A percentile compares a stretch with the other conserved stretches of the same genome.
Evolutionary conservation across 345 rosid genomes (phyloP).

Genomic region (Gossypium ekmanianum): DNA sequence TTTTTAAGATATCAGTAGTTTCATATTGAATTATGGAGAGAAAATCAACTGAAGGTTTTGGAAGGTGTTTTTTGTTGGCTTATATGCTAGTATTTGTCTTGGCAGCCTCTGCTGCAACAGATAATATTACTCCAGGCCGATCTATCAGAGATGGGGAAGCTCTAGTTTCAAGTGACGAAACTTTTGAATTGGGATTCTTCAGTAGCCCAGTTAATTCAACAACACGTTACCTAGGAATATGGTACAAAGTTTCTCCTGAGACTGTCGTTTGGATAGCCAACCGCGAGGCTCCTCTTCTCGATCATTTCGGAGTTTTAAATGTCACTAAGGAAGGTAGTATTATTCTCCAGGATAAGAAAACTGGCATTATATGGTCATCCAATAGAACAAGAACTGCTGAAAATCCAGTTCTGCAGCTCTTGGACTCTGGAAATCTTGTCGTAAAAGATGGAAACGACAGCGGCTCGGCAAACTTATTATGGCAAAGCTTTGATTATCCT

Average conservation of each 20-base stretch:
- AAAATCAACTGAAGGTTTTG: not conserved
- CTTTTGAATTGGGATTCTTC: conserved; percentile 13
- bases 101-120: not conserved
- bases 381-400: not conserved
- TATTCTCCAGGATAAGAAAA: conserved; percentile 4
- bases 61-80: not conserved
- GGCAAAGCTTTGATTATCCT: conserved; percentile 56
- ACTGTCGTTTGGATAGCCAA: conserved; percentile 50
- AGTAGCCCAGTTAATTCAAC: conserved; percentile 1
- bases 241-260: not conserved
- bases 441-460: conserved; percentile 10
- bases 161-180: conserved; percentile 31
- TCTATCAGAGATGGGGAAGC: not conserved
- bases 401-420: conserved; percentile 36
- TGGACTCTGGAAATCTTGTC: conserved; percentile 45
- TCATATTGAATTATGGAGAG: not conserved
- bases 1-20: not conserved
- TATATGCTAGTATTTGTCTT: not conserved
- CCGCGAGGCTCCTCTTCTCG: conserved; percentile 25
- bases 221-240: conserved; percentile 9
- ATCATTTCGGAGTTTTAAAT: conserved; percentile 25
- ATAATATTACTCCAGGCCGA: not conserved
- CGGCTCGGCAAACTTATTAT: not conserved
- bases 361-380: conserved; percentile 30
- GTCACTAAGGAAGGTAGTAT: conserved; percentile 23